Base-by-base conservation (phyloP, 2,329 filamentous ascomycete genomes). In the Beauveria australis region DNA sequence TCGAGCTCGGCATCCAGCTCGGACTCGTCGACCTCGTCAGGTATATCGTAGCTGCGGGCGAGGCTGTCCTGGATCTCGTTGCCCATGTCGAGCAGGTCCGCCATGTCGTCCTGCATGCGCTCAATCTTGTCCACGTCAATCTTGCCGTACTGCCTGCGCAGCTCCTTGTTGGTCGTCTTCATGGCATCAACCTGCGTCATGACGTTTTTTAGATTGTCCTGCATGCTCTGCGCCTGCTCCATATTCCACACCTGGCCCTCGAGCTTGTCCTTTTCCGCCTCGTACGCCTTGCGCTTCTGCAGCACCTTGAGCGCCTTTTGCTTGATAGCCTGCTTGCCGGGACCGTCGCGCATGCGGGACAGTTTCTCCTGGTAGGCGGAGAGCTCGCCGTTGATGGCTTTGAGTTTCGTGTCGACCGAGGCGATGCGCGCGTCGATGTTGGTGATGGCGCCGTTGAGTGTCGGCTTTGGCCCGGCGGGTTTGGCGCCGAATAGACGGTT, bases 51-150 rank as follows among this genome's bases (percentile, higher is more conserved):
- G 66, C 89, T 90, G 65, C 94, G 78, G 63, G 89, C 88, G 61
- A 99, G 88, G 66, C 89, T 92, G 77, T 97, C 94, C 76, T 99
- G 92, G 62, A 99, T 99, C 75, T 99, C 94, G 74, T 97, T 97
- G 3, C 94, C 93, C 63, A 97, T 88, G 71, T 99, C 94, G 85
- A 99, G 90, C 68, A 99, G 74, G 75, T 99, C 94, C 6, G 92
- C 92, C 94, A 99, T 97, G 77, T 99, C 93, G 73, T 99, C 94
- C 82, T 99, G 93, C 81, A 99, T 84, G 67, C 89, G 82, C 81
- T 99, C 94, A 68, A 99, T 97, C 81, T 96, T 92, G 75, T 97
- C 94, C 59, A 99, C 88, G 70, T 99, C 89, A 66, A 99, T 89
- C 79, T 97, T 97, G 67, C 93, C 93, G 72, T 97, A 97, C 79